These are phyloP conservation scores for Talaromyces nanjingensis DNA, from an alignment of 495 filamentous ascomycete genomes.

Conservation along the genomic window DNA sequence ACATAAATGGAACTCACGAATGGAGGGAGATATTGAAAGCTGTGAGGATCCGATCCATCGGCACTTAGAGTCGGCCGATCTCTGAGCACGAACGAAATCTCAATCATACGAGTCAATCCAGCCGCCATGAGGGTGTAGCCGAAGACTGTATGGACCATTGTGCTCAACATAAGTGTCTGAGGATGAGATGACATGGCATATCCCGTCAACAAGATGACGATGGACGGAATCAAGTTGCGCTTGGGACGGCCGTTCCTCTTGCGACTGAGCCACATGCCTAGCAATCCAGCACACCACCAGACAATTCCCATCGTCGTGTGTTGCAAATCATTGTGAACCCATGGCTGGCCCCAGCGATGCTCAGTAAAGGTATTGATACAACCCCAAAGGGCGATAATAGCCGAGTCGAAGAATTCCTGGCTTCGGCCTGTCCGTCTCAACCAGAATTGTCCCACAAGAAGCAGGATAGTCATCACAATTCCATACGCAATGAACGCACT, in stretches of 20 bases:
- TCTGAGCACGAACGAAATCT: slow-evolving; percentile 79
- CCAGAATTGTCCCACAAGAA: slow-evolving; percentile 86
- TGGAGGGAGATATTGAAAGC: slow-evolving; percentile 87
- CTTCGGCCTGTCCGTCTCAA: slow-evolving; percentile 74
- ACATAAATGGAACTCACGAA: slow-evolving; percentile 58
- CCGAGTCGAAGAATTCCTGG: slow-evolving; percentile 95
- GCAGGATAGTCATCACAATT: slow-evolving; percentile 75
- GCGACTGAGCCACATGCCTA: slow-evolving; percentile 86
- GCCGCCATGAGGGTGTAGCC: slow-evolving; percentile 94
- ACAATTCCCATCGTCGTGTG: slow-evolving; percentile 96
- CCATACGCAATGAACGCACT: slow-evolving; percentile 94
- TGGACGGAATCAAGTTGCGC: slow-evolving; percentile 85
- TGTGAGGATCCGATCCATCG: slow-evolving; percentile 62
- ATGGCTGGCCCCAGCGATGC: slow-evolving; percentile 82
- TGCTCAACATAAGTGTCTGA: slow-evolving; percentile 73
- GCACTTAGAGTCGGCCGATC: slow-evolving; percentile 54
- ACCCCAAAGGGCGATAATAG: slow-evolving; percentile 88
- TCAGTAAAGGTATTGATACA: slow-evolving; percentile 98
- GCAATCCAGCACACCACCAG: slow-evolving; percentile 91
- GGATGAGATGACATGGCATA: slow-evolving; percentile 90
- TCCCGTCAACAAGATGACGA: slow-evolving; percentile 89
- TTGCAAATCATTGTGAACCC: slow-evolving; percentile 94
- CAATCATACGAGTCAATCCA: slow-evolving; percentile 75
- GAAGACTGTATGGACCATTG: slow-evolving; percentile 85
- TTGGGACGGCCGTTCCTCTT: slow-evolving; percentile 77